Conservation (phyloP, 345 rosid species). For the Combretum micranthum region DNA sequence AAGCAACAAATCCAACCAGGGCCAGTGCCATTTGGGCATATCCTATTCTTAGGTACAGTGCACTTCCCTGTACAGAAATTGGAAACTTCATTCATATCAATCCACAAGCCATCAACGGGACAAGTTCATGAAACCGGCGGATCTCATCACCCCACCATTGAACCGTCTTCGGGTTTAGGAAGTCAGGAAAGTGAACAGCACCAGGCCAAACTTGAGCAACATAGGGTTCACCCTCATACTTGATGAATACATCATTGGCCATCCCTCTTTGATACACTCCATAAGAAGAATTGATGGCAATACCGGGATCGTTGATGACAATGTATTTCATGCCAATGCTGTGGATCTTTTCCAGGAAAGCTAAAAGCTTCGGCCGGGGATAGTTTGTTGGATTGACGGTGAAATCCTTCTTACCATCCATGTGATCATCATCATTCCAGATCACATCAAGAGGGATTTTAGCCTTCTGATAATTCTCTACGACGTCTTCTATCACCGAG, state of each 20-base stretch:
- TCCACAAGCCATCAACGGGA: slow-evolving; percentile 94
- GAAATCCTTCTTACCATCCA: slow-evolving; percentile 93
- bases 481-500: slow-evolving; percentile 93
- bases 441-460: slow-evolving; percentile 90
- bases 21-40: slow-evolving; percentile 72
- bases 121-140: slow-evolving; percentile 79
- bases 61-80: slow-evolving; percentile 85
- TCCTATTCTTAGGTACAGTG: slow-evolving; percentile 51
- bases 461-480: slow-evolving; percentile 71
- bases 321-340: slow-evolving; percentile 85
- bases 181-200: slow-evolving; percentile 89
- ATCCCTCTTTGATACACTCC: slow-evolving; percentile 75
- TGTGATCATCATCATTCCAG: slow-evolving; percentile 98
- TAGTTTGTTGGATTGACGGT: slow-evolving; percentile 57
- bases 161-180: slow-evolving; percentile 88
- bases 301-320: slow-evolving; percentile 77
- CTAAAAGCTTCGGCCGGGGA: slow-evolving; percentile 72
- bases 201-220: slow-evolving; percentile 99
- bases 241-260: slow-evolving; percentile 83
- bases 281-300: slow-evolving; percentile 66
- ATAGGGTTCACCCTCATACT: slow-evolving; percentile 75
- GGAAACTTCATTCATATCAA: slow-evolving; percentile 96
- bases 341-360: slow-evolving; percentile 81
- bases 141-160: slow-evolving; percentile 93
- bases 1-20: slow-evolving; percentile 97